Evolutionary conservation across 1,284 basidiomycete genomes (phyloP), one percentile per base, ranked within the genome.

Genomic region (Hypsizygus ulmarius): DNA sequence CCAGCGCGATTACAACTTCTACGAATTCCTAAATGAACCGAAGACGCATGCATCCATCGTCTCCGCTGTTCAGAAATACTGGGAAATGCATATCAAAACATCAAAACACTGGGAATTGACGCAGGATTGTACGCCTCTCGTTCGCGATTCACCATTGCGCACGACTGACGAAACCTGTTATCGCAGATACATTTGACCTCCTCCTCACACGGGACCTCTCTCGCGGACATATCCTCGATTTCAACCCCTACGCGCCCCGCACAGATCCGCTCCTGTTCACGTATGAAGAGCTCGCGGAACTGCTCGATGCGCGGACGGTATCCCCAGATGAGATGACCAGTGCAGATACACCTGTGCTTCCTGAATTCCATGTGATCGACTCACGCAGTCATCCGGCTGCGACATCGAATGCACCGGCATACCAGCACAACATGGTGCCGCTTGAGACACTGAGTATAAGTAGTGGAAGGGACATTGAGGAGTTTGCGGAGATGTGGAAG

Each of bases 391-490:
- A 93, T 63, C 87, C 83, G 0, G 78, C 74, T 2, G 85, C 80
- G 0, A 75, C 69, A 27, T 71, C 75, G 43, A 89, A 82, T 53
- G 79, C 82, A 2, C 91, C 93, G 1, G 73, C 79, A 1, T 78
- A 93, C 61, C 86, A 89, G 55, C 86, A 90, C 59, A 97, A 97
- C 63, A 96, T 96, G 89, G 77, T 96, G 12, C 96, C 95, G 2
- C 75, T 90, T 33, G 95, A 98, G 61, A 88, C 91, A 10, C 71
- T 97, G 15, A 79, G 78, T 44, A 68, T 96, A 61, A 87, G 90
- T 57, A 78, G 77, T 44, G 93, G 93, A 2, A 74, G 77, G 40
- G 79, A 78, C 54, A 77, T 93, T 28, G 73, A 77, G 30, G 85
- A 89, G 51, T 95, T 97, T 64, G 78, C 81, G 3, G 70, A 77